Conservation (phyloP, 345 rosid species). For the Clausena lansium region DNA sequence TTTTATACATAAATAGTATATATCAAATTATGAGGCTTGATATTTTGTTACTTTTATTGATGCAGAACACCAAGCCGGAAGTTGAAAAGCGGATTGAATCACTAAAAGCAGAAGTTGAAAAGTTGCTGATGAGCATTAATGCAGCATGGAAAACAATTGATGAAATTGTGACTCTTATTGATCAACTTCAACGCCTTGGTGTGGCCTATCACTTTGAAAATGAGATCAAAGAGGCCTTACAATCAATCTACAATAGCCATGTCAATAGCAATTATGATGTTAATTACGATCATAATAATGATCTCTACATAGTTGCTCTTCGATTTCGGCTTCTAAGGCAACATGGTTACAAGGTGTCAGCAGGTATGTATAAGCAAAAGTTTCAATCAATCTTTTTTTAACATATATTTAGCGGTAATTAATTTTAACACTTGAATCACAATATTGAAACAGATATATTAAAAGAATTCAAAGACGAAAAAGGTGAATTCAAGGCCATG, state of each 20-base stretch:
- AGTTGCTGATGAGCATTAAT: background rate
- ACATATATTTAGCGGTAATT: no score
- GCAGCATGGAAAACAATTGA: background rate
- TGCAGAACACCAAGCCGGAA: background rate
- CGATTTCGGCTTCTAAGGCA: conserved; percentile 36
- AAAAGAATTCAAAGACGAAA: conserved; percentile 21
- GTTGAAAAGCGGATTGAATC: background rate
- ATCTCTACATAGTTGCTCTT: conserved; percentile 25
- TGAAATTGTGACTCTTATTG: background rate
- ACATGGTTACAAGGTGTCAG: conserved; percentile 28
- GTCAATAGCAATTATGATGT: background rate
- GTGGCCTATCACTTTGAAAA: conserved; percentile 6
- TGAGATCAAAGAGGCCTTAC: background rate
- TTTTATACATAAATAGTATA: no score
- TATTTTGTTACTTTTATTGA: no score
- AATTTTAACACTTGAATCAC: background rate
- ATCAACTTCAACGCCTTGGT: conserved; percentile 8
- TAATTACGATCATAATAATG: background rate
- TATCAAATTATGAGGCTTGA: no score
- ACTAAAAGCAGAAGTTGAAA: background rate
- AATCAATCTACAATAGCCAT: background rate
- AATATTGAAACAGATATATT: conserved; percentile 24
- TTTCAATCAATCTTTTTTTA: no score
- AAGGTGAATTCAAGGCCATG: conserved; percentile 14
- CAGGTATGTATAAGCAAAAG: conserved; percentile 12